Evolutionary conservation across 2,329 filamentous ascomycete genomes (phyloP), one percentile per base, ranked within the genome.

Genomic region (Fusarium torreyae): DNA sequence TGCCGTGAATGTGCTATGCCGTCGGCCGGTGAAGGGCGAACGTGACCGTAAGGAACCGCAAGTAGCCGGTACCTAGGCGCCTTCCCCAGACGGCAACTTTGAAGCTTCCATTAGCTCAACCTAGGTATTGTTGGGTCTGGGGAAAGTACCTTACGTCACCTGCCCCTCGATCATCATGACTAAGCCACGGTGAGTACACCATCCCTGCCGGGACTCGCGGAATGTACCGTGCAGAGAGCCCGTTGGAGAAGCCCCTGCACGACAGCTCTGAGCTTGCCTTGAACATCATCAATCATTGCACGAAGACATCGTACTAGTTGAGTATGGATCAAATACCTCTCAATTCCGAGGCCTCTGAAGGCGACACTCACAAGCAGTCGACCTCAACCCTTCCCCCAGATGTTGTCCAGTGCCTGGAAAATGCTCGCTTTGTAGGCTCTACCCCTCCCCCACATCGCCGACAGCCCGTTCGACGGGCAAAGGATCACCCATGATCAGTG

Each of bases 371-470:
- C 79, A 91, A 90, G 68, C 89, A 91, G 78, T 80, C 88, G 62
- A 91, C 92, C 38, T 85, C 86, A 60, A 87, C 87, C 10, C 87
- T 98, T 4, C 96, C 96, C 0, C 84, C 86, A 6, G 94, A 98
- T 80, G 96, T 98, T 22, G 87, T 96, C 14, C 91, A 94, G 75
- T 98, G 94, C 77, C 89, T 99, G 24, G 91, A 97, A 78, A 98
- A 98, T 83, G 94, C 95, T 50, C 91, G 95, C 74, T 99, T 98
- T 83, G 94, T 97, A 88, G 74, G 87, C 82, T 56, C 33, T 39
- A 43, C 59, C 61, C 61, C 68, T 64, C 70, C 57, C 63, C 65
- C 50, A 31, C 56, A 59, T 53, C 57, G 33, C 40, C 43, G 52
- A 72, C 60, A 64, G 31, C 40, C 53, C 55, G 56, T 64, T 54